Percentiles rank a stretch among this genome's conserved stretches.
Conservation (phyloP, 208 protist genomes). For the Crithidia expoeki region DNA sequence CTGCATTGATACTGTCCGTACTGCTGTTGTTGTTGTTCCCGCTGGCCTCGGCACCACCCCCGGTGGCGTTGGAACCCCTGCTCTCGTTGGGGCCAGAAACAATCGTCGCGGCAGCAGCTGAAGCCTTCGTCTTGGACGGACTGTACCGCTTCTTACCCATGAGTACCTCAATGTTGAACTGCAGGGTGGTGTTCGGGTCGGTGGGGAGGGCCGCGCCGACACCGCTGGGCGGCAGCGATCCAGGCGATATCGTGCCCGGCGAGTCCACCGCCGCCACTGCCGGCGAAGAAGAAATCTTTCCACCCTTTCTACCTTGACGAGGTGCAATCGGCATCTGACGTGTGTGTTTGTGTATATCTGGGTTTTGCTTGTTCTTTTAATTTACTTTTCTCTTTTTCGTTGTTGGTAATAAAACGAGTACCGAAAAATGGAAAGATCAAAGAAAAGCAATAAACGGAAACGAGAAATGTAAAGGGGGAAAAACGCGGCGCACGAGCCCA, state of each 20-base stretch:
- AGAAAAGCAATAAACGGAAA: slow-evolving; percentile 14
- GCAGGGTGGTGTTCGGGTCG: slow-evolving; percentile 39
- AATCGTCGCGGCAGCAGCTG: background rate
- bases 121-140: slow-evolving; percentile 30
- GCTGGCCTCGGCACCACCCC: slow-evolving; percentile 2
- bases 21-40: slow-evolving; percentile 13
- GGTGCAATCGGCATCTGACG: slow-evolving; percentile 68
- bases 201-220: slow-evolving; percentile 21
- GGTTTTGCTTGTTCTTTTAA: slow-evolving; percentile 1
- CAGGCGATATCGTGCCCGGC: slow-evolving; percentile 61
- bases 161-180: slow-evolving; percentile 56
- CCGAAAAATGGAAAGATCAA: background rate
- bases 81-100: slow-evolving; percentile 5
- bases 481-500: background rate
- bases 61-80: background rate
- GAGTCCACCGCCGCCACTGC: slow-evolving; percentile 42
- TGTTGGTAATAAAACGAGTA: background rate
- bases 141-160: slow-evolving; percentile 47
- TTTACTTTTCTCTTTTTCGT: slow-evolving; percentile 6
- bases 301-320: slow-evolving; percentile 87
- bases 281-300: slow-evolving; percentile 79
- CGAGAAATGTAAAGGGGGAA: slow-evolving; percentile 13
- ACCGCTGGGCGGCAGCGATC: slow-evolving; percentile 40
- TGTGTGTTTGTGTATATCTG: slow-evolving; percentile 16
- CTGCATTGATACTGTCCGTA: slow-evolving; percentile 2